These are phyloP conservation scores for Dictyostelium intermedium DNA, from an alignment of 78 protist genomes.

Conservation along the genomic window DNA sequence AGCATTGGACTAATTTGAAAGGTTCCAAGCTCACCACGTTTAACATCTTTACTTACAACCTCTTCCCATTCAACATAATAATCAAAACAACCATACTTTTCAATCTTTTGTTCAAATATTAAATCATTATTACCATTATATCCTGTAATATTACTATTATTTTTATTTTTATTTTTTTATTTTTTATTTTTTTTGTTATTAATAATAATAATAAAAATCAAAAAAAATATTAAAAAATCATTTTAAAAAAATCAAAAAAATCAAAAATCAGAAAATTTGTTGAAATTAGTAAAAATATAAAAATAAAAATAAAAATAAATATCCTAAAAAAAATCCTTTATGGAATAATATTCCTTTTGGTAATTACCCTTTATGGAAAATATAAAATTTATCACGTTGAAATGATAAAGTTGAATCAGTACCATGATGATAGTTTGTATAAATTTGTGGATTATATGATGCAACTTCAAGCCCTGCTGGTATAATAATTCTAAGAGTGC, in stretches of 20 bases:
- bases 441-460: conserved; percentile 13
- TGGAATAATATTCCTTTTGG: background rate
- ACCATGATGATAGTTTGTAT: conserved; percentile 27
- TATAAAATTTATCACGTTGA: conserved; percentile 7
- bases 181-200: no score
- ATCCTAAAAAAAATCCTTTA: background rate
- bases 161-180: no score
- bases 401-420: background rate
- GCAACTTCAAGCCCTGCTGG: conserved; percentile 53
- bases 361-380: conserved; percentile 11
- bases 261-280: background rate
- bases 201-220: background rate
- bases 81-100: conserved; percentile 58
- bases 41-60: background rate
- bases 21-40: background rate
- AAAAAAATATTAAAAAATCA: background rate
- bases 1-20: conserved; percentile 62
- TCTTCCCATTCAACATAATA: conserved; percentile 60
- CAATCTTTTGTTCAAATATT: conserved; percentile 21
- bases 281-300: background rate
- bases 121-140: conserved; percentile 55
- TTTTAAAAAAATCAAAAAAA: no score
- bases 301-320: background rate
- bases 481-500: conserved; percentile 36
- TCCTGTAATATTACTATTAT: background rate